phyloP scores from a whole-genome alignment of 2,329 filamentous ascomycete genomes.

The Ophiostoma populinum region DNA sequence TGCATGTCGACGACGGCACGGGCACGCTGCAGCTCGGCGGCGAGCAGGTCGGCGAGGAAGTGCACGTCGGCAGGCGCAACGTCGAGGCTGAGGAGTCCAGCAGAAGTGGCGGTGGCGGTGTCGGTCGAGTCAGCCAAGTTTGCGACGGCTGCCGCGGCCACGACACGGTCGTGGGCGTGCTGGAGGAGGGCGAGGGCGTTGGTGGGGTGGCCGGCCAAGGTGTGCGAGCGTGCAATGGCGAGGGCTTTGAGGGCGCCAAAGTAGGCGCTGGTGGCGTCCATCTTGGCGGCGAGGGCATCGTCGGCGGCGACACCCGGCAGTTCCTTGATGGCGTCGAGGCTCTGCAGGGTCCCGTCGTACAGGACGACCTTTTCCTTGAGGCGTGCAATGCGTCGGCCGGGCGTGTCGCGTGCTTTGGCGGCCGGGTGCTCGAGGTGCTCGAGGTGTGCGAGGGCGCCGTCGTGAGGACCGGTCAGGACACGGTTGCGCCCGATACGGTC shows the following conservation, averaged over 20 bases:
- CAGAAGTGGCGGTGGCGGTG: too few relatives aligned
- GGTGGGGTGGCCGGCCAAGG: slow-evolving; percentile 49
- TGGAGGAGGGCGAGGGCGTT: slow-evolving; percentile 77
- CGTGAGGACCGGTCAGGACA: slow-evolving; percentile 65
- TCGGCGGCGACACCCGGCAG: slow-evolving; percentile 83
- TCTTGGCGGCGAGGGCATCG: slow-evolving; percentile 51
- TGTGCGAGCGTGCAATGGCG: slow-evolving; percentile 71
- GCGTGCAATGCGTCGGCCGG: slow-evolving; percentile 58
- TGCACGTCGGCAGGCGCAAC: slow-evolving; percentile 42
- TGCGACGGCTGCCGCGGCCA: slow-evolving; percentile 21
- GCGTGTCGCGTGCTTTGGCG: slow-evolving; percentile 38
- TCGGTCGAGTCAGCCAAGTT: too few relatives aligned
- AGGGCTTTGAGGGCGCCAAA: slow-evolving; percentile 70
- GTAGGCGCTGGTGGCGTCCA: slow-evolving; percentile 66
- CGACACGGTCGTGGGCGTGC: slow-evolving; percentile 42
- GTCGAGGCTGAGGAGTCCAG: slow-evolving; percentile 45
- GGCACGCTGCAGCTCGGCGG: slow-evolving; percentile 59
- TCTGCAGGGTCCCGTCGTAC: slow-evolving; percentile 83
- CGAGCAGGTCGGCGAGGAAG: slow-evolving; percentile 43
- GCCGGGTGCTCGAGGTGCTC: slow-evolving; percentile 11
- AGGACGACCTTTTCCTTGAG: slow-evolving; percentile 76
- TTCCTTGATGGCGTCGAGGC: slow-evolving; percentile 76
- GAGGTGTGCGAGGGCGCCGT: slow-evolving; percentile 48
- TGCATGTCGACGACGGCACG: slow-evolving; percentile 75
- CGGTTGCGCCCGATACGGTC: slow-evolving; percentile 91